Evolutionary conservation across 305 asterid species (phyloP).

Genomic region (Solanum hybrid): DNA sequence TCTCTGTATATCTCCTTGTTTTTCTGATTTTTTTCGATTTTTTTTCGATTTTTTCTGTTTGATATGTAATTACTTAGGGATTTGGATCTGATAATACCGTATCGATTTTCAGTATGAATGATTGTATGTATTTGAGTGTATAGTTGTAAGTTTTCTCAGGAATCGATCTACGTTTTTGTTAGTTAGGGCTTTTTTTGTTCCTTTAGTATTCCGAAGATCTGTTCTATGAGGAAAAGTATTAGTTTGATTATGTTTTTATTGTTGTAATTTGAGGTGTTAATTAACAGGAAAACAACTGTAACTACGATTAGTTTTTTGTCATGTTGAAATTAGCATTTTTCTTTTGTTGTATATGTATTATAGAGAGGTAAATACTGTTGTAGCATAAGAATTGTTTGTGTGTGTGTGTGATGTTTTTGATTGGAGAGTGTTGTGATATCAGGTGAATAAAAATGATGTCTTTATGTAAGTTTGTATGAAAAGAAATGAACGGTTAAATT

Average conservation of each 20-base stretch:
- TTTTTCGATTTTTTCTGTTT: neutral
- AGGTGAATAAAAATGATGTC: neutral
- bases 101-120: neutral
- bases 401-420: neutral
- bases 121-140: neutral
- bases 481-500: neutral
- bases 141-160: neutral
- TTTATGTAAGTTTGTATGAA: neutral
- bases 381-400: neutral
- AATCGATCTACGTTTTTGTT: neutral
- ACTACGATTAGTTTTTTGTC: neutral
- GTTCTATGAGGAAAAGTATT: neutral
- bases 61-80: neutral
- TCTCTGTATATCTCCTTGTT: neutral
- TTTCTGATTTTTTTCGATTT: neutral
- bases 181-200: neutral
- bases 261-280: neutral
- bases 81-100: neutral
- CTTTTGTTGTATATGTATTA: neutral
- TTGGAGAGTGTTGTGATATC: neutral
- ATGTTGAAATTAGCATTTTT: neutral
- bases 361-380: neutral
- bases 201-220: neutral
- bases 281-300: neutral
- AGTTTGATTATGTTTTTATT: neutral